Conservation (phyloP, 2,329 filamentous ascomycete species). For the Exophiala calicioides region DNA sequence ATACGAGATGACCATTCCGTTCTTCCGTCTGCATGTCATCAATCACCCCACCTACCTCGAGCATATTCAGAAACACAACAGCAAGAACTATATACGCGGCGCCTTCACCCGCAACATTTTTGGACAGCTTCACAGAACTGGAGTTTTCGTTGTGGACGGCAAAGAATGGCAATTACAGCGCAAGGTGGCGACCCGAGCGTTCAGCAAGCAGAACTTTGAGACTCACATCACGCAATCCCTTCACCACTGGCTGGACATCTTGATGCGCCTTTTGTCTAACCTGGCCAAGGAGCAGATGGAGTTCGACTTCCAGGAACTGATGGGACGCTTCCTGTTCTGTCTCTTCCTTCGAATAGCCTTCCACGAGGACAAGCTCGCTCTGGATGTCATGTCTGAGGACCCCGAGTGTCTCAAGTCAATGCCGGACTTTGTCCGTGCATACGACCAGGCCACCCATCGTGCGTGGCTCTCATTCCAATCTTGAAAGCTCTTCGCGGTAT, state of each 20-base stretch:
- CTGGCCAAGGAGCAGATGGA: conserved; percentile 15
- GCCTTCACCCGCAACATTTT: conserved; percentile 17
- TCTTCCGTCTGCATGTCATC: conserved; percentile 24
- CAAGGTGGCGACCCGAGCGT: conserved; percentile 18
- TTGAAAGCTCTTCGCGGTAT: neutral
- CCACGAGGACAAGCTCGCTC: conserved; percentile 18
- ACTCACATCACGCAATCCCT: conserved; percentile 19
- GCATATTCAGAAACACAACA: conserved; percentile 20
- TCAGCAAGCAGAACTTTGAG: conserved; percentile 23
- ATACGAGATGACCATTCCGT: conserved; percentile 21
- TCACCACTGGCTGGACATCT: conserved; percentile 19
- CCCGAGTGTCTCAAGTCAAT: conserved; percentile 14
- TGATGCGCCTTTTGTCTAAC: conserved; percentile 15
- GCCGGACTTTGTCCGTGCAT: conserved; percentile 17
- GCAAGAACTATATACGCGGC: conserved; percentile 21
- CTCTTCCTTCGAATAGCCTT: conserved; percentile 21
- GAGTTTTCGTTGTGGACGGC: conserved; percentile 21
- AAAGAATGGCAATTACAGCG: conserved; percentile 17
- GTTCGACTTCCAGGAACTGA: conserved; percentile 20
- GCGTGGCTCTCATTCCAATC: neutral
- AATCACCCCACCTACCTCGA: conserved; percentile 22
- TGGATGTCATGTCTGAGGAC: conserved; percentile 17
- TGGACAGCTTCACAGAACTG: conserved; percentile 14
- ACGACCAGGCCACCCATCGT: conserved; percentile 16
- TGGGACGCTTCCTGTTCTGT: conserved; percentile 21